Percentiles rank a stretch among this genome's conserved stretches.
phyloP scores from a whole-genome alignment of 1,139 yeast species.

The Geotrichum macrosporum region DNA sequence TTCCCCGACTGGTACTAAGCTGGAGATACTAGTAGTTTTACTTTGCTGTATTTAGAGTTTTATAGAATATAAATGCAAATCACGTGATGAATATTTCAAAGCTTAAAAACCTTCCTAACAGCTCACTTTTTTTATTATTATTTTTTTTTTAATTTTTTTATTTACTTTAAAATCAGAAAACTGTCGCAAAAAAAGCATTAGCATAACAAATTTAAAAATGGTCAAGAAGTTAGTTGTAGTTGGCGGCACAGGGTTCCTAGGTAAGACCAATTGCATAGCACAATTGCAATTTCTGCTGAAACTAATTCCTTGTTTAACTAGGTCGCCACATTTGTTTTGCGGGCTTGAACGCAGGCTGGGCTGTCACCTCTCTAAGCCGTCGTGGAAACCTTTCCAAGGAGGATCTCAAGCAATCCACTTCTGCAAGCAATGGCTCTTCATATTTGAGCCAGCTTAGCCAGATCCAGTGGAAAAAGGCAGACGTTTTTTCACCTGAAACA shows the following conservation, averaged over 20 bases:
- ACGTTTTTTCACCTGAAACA: conserved; percentile 60
- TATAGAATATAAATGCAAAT: neutral
- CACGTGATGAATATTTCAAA: too few species aligned
- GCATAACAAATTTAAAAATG: conserved; percentile 3
- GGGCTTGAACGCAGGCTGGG: conserved; percentile 11
- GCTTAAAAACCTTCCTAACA: too few species aligned
- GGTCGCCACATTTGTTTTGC: conserved; percentile 18
- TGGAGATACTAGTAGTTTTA: neutral
- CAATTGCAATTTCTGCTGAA: conserved; percentile 34
- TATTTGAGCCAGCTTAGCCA: conserved; percentile 47
- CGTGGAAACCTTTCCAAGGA: conserved; percentile 25
- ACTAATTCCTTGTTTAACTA: conserved; percentile 50
- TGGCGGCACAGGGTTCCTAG: conserved; percentile 84
- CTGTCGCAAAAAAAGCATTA: neutral
- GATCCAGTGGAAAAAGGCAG: conserved; percentile 66
- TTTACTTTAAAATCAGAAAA: neutral
- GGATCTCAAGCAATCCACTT: conserved; percentile 61
- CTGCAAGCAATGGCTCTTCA: conserved; percentile 18
- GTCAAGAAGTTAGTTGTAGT: conserved; percentile 53
- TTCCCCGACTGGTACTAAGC: conserved; percentile 35
- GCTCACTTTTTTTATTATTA: too few species aligned
- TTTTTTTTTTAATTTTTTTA: neutral
- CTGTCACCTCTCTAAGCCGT: conserved; percentile 17
- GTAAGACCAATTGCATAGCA: conserved; percentile 28
- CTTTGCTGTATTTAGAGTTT: neutral